Percentiles rank a stretch among this genome's conserved stretches.
Conservation (phyloP, 2,329 filamentous ascomycete genomes). For the Monosporascus sp. region DNA sequence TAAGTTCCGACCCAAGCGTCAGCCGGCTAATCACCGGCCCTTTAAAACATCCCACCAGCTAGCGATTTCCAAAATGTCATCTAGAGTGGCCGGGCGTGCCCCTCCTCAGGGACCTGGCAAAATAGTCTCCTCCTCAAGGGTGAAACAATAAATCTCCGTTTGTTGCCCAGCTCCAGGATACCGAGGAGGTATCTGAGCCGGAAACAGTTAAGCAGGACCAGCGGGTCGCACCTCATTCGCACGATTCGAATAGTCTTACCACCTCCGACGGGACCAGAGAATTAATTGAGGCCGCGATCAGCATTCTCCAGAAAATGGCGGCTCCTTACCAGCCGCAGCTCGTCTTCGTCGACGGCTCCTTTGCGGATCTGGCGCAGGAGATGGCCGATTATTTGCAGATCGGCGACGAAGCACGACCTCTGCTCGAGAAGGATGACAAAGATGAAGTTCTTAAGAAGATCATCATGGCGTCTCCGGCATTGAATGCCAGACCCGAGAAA, state of each 20-base stretch:
- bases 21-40: background rate
- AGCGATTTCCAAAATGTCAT: background rate
- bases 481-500: slow-evolving; percentile 89
- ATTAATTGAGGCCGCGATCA: background rate
- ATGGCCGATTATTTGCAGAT: slow-evolving; percentile 91
- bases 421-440: slow-evolving; percentile 70
- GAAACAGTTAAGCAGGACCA: background rate
- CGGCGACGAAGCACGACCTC: slow-evolving; percentile 69
- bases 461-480: slow-evolving; percentile 67
- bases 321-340: slow-evolving; percentile 45
- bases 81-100: background rate
- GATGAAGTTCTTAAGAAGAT: slow-evolving; percentile 88
- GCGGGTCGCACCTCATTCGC: background rate
- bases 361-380: slow-evolving; percentile 89
- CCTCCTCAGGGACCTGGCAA: background rate
- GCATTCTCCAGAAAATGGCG: slow-evolving; percentile 23
- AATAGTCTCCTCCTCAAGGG: background rate
- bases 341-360: slow-evolving; percentile 82
- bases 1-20: no score
- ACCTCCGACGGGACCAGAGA: background rate
- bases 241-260: background rate
- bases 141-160: background rate
- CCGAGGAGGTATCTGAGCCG: background rate
- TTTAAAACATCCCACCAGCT: background rate
- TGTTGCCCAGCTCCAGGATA: background rate